Evolutionary conservation across 1,284 basidiomycete species (phyloP).

Genomic region (Ustilago nuda): DNA sequence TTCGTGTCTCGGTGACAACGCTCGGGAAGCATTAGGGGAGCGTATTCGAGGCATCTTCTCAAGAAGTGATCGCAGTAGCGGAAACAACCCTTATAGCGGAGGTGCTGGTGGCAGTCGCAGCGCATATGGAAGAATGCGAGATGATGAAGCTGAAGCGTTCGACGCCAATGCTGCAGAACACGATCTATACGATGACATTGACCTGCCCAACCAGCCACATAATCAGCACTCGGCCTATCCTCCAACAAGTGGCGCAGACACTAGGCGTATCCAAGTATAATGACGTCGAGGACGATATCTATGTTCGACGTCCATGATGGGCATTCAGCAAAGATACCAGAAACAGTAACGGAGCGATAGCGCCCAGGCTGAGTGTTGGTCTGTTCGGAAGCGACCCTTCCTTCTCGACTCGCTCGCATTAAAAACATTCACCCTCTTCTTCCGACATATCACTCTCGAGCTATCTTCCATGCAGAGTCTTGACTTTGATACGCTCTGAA

Average conservation of each 20-base stretch:
- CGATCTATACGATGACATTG: constrained; percentile 46
- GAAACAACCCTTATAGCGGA: constrained; percentile 13
- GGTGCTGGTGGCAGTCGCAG: constrained; percentile 21
- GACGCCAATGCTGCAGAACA: constrained; percentile 49
- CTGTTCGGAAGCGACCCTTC: too few species aligned
- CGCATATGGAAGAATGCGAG: constrained; percentile 46
- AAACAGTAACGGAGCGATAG: neutral
- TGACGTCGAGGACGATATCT: constrained; percentile 21
- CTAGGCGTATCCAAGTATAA: constrained; percentile 20
- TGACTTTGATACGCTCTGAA: neutral
- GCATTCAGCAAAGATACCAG: too few species aligned
- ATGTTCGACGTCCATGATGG: constrained; percentile 27
- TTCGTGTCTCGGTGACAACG: constrained; percentile 49
- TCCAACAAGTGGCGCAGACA: constrained; percentile 17
- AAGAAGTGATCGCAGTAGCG: constrained; percentile 13
- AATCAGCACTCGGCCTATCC: constrained; percentile 38
- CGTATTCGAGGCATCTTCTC: constrained; percentile 33
- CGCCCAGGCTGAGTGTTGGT: neutral
- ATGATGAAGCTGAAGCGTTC: constrained; percentile 50
- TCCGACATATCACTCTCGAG: neutral
- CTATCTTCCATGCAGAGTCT: neutral
- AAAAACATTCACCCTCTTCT: too few species aligned
- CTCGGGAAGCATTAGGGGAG: constrained; percentile 27
- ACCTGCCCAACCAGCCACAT: constrained; percentile 34
- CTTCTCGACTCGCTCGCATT: too few species aligned